These are phyloP conservation scores for Castanea mollissima DNA, from an alignment of 306 rosid species.

Conservation along the genomic window DNA sequence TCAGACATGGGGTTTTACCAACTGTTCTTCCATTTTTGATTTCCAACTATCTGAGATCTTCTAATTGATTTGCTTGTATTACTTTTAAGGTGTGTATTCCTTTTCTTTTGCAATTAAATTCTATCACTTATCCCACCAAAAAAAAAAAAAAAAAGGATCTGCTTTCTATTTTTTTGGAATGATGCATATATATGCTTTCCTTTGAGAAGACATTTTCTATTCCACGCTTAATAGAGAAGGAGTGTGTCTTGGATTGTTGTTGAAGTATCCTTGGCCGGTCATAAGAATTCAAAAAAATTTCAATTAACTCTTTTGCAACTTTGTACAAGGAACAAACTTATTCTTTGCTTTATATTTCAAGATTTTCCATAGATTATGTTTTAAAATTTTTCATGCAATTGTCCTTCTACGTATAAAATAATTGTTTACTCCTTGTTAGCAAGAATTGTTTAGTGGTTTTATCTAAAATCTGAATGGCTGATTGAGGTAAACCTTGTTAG, in stretches of 20 bases:
- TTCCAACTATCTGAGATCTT: too few relatives aligned
- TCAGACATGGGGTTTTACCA: too few relatives aligned
- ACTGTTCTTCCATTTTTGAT: too few relatives aligned
- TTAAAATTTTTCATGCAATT: background rate
- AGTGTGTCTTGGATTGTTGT: background rate
- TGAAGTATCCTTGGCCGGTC: background rate
- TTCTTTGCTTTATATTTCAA: background rate
- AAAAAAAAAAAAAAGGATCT: too few relatives aligned
- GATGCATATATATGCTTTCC: background rate
- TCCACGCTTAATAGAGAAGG: background rate
- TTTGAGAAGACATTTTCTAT: background rate
- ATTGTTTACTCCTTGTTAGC: background rate
- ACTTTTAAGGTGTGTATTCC: too few relatives aligned
- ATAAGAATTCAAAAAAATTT: background rate
- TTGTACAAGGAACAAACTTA: background rate
- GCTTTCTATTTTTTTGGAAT: too few relatives aligned
- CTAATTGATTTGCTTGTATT: too few relatives aligned
- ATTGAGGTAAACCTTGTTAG: background rate
- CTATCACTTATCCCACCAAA: too few relatives aligned
- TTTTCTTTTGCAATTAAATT: too few relatives aligned
- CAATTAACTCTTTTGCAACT: background rate
- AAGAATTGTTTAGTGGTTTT: background rate
- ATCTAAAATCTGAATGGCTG: background rate
- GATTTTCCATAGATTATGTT: background rate
- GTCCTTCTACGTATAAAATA: background rate